Conservation (phyloP, 495 filamentous ascomycete genomes). For the Neurospora sp. region DNA sequence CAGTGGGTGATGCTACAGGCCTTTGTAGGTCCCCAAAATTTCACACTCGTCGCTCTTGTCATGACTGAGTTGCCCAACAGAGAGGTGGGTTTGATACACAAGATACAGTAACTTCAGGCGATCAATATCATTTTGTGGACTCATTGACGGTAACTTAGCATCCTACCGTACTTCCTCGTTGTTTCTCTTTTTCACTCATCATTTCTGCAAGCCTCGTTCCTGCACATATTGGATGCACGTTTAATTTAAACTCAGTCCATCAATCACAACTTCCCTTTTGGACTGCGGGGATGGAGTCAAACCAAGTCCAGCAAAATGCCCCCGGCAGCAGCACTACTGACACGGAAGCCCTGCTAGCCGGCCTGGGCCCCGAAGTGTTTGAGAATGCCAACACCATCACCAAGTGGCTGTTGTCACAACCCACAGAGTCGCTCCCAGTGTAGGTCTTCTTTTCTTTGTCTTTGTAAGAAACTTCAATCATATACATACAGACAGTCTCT, state of each 20-base stretch:
- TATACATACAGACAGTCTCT: background rate
- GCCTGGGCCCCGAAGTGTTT: slow-evolving; percentile 6
- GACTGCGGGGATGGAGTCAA: background rate
- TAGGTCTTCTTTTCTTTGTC: slow-evolving; percentile 3
- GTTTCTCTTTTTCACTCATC: background rate
- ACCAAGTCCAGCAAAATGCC: background rate
- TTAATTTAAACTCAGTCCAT: background rate
- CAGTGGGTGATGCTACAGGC: background rate
- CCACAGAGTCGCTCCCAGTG: slow-evolving; percentile 7
- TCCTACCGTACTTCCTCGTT: background rate
- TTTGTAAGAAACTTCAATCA: background rate
- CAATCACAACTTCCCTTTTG: background rate
- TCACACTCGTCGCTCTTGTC: background rate
- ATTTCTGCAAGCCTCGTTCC: background rate
- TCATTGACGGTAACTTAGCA: background rate
- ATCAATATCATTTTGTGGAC: background rate
- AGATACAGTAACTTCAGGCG: background rate
- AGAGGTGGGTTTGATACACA: background rate
- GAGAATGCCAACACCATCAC: slow-evolving; percentile 26
- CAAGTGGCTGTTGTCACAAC: slow-evolving; percentile 19
- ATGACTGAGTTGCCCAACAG: background rate
- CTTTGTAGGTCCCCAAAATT: background rate
- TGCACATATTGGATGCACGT: background rate
- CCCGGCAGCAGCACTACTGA: background rate
- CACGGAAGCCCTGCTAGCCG: slow-evolving; percentile 3